A percentile compares a stretch with the other conserved stretches of the same genome.
phyloP scores from a whole-genome alignment of 805 yeast species.

The Cyberlindnera galapagoensis region DNA sequence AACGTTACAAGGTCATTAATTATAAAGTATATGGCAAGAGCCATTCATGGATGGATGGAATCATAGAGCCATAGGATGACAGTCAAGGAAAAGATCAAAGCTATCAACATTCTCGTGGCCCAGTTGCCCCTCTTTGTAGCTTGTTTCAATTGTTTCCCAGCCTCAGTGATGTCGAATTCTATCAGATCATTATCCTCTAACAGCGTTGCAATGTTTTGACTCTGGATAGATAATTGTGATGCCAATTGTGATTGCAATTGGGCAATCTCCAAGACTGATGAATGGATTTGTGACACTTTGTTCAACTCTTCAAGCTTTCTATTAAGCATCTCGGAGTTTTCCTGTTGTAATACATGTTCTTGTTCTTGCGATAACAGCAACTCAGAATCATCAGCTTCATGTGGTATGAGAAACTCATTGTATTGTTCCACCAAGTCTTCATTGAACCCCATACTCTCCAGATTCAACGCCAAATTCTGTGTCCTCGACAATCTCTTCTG shows the following conservation, averaged over 20 bases:
- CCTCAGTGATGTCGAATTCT: conserved; percentile 56
- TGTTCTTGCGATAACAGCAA: conserved; percentile 42
- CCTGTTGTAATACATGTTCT: conserved; percentile 48
- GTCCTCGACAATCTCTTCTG: conserved; percentile 22
- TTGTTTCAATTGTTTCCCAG: conserved; percentile 61
- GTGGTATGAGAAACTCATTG: conserved; percentile 4
- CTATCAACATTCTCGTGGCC: conserved; percentile 49
- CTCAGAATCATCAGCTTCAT: too few relatives aligned
- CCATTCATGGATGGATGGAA: too few relatives aligned
- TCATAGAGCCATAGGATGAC: too few relatives aligned
- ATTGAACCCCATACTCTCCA: conserved; percentile 7
- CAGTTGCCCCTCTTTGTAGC: conserved; percentile 63
- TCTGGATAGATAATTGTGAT: conserved; percentile 65
- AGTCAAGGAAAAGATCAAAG: too few relatives aligned
- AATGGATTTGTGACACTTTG: conserved; percentile 54
- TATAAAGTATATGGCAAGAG: too few relatives aligned
- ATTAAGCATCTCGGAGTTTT: conserved; percentile 48
- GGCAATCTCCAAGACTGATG: conserved; percentile 65
- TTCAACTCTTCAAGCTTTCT: conserved; percentile 54
- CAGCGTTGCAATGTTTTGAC: conserved; percentile 57
- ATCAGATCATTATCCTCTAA: conserved; percentile 64
- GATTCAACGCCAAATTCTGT: conserved; percentile 17
- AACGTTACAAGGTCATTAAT: too few relatives aligned
- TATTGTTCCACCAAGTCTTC: conserved; percentile 18
- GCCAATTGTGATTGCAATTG: conserved; percentile 69